A percentile compares a stretch with the other conserved stretches of the same genome.
phyloP scores from a whole-genome alignment of 441 rosid genomes.

The Eutrema salsugineum region DNA sequence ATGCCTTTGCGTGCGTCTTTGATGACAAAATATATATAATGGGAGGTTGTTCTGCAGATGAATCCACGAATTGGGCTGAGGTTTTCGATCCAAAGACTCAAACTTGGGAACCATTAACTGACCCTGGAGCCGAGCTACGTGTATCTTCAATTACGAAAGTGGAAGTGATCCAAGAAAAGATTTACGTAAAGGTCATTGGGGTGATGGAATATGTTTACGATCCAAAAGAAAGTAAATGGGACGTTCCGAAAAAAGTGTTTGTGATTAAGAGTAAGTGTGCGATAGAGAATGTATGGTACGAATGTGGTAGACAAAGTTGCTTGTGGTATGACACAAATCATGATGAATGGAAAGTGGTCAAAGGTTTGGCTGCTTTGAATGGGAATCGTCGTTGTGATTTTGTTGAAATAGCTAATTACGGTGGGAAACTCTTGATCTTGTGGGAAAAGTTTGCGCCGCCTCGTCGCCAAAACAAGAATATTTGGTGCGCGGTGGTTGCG shows the following conservation, averaged over 20 bases:
- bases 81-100: too few relatives aligned
- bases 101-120: too few relatives aligned
- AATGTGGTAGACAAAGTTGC: conserved; percentile 53
- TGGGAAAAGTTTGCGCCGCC: conserved; percentile 34
- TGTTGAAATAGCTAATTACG: conserved; percentile 40
- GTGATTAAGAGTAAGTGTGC: conserved; percentile 55
- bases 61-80: too few relatives aligned
- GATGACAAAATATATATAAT: too few relatives aligned
- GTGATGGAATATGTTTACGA: conserved; percentile 50
- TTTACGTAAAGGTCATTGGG: conserved; percentile 43
- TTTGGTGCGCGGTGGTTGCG: too few relatives aligned
- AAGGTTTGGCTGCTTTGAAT: conserved; percentile 46
- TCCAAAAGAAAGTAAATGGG: conserved; percentile 41
- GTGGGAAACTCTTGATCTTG: conserved; percentile 27
- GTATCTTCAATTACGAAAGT: too few relatives aligned
- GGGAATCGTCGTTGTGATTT: conserved; percentile 49
- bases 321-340: conserved; percentile 45
- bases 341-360: conserved; percentile 50
- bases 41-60: too few relatives aligned
- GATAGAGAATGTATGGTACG: conserved; percentile 48
- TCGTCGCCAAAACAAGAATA: conserved; percentile 44
- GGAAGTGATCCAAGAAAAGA: too few relatives aligned
- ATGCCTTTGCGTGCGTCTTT: too few relatives aligned
- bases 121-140: too few relatives aligned
- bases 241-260: conserved; percentile 30